Conservation (phyloP, 2,329 filamentous ascomycete species). For the Reticulascus tulasneorum region DNA sequence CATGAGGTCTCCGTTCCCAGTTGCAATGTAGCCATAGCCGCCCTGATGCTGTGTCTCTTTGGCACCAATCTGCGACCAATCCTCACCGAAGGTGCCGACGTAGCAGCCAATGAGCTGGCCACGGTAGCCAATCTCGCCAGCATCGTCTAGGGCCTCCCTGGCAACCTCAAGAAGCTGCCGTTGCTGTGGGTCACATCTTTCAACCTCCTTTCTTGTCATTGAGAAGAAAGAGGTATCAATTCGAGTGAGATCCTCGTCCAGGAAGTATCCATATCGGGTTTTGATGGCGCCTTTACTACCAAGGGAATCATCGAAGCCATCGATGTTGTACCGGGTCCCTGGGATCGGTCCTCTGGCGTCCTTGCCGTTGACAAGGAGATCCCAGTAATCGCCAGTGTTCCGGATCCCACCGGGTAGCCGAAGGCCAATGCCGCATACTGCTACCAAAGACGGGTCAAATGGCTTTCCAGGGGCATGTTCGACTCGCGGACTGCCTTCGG, state of each 20-base stretch:
- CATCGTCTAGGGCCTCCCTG: constrained; percentile 12
- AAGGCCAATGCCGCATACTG: constrained; percentile 11
- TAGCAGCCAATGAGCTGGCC: constrained; percentile 23
- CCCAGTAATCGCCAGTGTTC: constrained; percentile 4
- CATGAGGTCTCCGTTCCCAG: constrained; percentile 16
- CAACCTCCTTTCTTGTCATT: constrained; percentile 22
- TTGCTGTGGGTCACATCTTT: constrained; percentile 13
- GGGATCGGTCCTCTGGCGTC: constrained; percentile 3
- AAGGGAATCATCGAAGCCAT: not conserved
- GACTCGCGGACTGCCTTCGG: not conserved
- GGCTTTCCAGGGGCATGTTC: not conserved
- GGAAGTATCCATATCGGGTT: constrained; percentile 19
- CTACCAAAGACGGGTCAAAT: not conserved
- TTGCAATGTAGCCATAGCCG: constrained; percentile 10
- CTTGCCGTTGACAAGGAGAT: constrained; percentile 8
- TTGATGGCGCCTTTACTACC: not conserved
- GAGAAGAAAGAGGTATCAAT: constrained; percentile 28
- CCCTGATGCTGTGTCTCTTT: constrained; percentile 6
- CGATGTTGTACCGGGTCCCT: not conserved
- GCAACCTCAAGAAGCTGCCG: constrained; percentile 13
- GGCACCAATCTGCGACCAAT: constrained; percentile 18
- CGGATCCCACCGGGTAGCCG: constrained; percentile 9
- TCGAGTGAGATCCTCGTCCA: constrained; percentile 20
- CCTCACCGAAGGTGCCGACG: constrained; percentile 25
- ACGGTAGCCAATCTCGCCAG: constrained; percentile 20